These are phyloP conservation scores for Sherardia arvensis DNA, from an alignment of 257 asterid genomes.

Conservation along the genomic window DNA sequence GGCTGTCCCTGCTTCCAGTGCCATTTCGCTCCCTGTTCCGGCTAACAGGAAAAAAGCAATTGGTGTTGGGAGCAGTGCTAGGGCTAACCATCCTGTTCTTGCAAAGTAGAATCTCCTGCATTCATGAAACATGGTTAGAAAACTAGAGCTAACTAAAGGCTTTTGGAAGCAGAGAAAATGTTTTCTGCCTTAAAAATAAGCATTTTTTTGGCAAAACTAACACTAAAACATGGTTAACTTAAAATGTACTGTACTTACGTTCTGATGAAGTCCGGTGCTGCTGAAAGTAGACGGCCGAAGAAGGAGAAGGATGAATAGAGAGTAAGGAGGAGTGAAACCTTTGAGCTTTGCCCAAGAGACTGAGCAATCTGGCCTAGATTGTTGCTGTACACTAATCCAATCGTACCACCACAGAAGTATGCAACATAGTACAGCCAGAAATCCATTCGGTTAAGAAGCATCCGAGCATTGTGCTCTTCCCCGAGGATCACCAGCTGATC, in stretches of 20 bases:
- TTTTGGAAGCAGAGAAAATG: too few species aligned
- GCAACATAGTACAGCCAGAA: slow-evolving; percentile 73
- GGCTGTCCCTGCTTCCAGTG: slow-evolving; percentile 58
- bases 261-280: slow-evolving; percentile 66
- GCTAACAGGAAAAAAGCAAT: slow-evolving; percentile 49
- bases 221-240: too few species aligned
- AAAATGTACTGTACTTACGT: slow-evolving; percentile 35
- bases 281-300: slow-evolving; percentile 91
- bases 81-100: slow-evolving; percentile 82
- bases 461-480: slow-evolving; percentile 52
- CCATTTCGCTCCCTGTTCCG: slow-evolving; percentile 33
- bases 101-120: slow-evolving; percentile 68
- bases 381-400: slow-evolving; percentile 84
- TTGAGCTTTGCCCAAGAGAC: slow-evolving; percentile 59
- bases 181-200: too few species aligned
- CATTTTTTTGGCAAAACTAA: too few species aligned
- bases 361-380: slow-evolving; percentile 86
- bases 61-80: slow-evolving; percentile 66
- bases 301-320: slow-evolving; percentile 77
- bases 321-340: slow-evolving; percentile 54
- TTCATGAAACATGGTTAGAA: not conserved
- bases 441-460: slow-evolving; percentile 54
- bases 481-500: slow-evolving; percentile 61
- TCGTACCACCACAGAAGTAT: slow-evolving; percentile 83
- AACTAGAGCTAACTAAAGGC: too few species aligned